phyloP scores from a whole-genome alignment of 2,329 filamentous ascomycete genomes.

The Pseudogymnoascus sp. region DNA sequence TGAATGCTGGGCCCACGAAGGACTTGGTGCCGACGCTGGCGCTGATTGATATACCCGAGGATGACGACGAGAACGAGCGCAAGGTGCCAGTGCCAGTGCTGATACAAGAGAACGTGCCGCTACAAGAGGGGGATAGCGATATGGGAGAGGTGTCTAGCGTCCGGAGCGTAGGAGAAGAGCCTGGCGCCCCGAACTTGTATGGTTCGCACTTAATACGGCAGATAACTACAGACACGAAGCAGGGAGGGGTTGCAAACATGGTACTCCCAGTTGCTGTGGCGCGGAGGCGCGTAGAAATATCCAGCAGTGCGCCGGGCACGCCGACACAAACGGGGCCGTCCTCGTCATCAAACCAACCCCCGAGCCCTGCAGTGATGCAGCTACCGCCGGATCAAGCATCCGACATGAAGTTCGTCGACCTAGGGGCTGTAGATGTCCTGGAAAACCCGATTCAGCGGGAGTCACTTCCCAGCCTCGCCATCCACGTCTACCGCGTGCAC shows the following conservation, averaged over 20 bases:
- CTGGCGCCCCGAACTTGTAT: not conserved
- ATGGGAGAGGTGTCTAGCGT: too few relatives aligned
- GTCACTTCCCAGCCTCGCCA: constrained; percentile 65
- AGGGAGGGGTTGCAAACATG: constrained; percentile 17
- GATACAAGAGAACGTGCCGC: too few relatives aligned
- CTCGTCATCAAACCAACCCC: not conserved
- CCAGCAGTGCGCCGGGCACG: not conserved
- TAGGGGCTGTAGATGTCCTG: constrained; percentile 80
- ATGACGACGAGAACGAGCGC: constrained; percentile 25
- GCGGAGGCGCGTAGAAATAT: not conserved
- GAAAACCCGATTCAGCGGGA: constrained; percentile 68
- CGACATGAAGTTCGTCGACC: constrained; percentile 69
- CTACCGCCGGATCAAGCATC: constrained; percentile 38
- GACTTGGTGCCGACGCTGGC: constrained; percentile 47
- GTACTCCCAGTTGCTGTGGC: constrained; percentile 15
- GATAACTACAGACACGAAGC: constrained; percentile 10
- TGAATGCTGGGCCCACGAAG: constrained; percentile 37
- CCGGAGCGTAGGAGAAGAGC: too few relatives aligned
- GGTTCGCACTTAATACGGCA: not conserved
- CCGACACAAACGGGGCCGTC: not conserved
- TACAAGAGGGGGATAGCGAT: not conserved
- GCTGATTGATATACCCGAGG: constrained; percentile 43
- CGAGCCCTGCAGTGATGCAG: constrained; percentile 26
- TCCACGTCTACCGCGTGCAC: constrained; percentile 76
- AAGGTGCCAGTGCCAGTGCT: too few relatives aligned